Evolutionary conservation across 768 basidiomycete species (phyloP).

Genomic region (Lepiota brunneoincarnata): DNA sequence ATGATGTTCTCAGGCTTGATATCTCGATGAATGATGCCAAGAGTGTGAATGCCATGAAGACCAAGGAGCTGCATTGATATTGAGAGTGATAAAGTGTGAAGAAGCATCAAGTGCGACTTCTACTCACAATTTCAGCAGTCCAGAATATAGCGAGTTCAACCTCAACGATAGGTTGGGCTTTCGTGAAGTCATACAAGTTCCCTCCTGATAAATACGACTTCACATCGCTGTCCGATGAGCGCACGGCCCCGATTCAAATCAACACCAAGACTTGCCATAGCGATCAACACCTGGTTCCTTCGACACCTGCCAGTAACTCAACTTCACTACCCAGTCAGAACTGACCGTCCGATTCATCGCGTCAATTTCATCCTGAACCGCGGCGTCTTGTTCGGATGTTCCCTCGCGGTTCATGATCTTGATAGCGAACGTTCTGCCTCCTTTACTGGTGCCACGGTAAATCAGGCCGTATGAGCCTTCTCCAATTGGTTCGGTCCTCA

Average conservation of each 20-base stretch:
- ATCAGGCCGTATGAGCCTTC: conserved; percentile 7
- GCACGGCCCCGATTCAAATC: background rate
- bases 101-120: background rate
- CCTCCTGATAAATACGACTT: conserved; percentile 6
- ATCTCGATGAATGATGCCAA: conserved; percentile 18
- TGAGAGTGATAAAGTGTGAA: background rate
- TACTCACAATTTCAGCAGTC: conserved; percentile 7
- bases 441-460: background rate
- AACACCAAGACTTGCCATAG: background rate
- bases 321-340: conserved; percentile 5
- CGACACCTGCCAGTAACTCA: conserved; percentile 6
- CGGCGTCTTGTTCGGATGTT: background rate
- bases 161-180: background rate
- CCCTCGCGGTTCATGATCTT: conserved; percentile 2
- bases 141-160: conserved; percentile 8
- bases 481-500: background rate
- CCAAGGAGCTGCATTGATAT: conserved; percentile 5
- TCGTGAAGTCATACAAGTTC: conserved; percentile 7
- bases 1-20: conserved; percentile 16
- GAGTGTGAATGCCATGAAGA: conserved; percentile 13
- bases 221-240: background rate
- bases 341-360: background rate
- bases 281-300: background rate
- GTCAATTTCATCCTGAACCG: background rate
- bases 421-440: conserved; percentile 1